phyloP scores from a whole-genome alignment of 179 eudicot genomes.

The Beta macrorhiza region DNA sequence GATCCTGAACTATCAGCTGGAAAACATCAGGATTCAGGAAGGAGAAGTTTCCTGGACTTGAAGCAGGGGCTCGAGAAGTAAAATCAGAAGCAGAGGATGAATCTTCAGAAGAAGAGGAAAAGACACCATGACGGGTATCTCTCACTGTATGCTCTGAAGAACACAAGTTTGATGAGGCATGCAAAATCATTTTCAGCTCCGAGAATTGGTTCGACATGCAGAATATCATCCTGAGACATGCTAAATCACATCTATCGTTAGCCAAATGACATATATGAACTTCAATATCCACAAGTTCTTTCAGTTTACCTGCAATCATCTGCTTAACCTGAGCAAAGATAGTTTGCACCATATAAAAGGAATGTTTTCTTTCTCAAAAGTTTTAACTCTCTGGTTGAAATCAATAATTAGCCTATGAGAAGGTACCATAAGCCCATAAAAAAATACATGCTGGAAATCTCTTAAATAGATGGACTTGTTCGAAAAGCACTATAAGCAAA shows the following conservation, averaged over 20 bases:
- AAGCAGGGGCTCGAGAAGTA: constrained; percentile 63
- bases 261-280: constrained; percentile 43
- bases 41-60: constrained; percentile 60
- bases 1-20: constrained; percentile 83
- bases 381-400: constrained; percentile 13
- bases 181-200: constrained; percentile 88
- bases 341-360: constrained; percentile 16
- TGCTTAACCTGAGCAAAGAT: constrained; percentile 18
- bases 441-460: background rate
- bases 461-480: background rate
- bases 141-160: constrained; percentile 52
- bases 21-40: constrained; percentile 58
- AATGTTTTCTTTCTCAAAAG: constrained; percentile 1
- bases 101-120: constrained; percentile 68
- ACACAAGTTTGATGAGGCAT: constrained; percentile 62
- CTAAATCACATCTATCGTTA: constrained; percentile 75
- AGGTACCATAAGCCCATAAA: constrained; percentile 1
- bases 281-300: constrained; percentile 26
- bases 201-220: constrained; percentile 94
- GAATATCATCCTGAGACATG: constrained; percentile 97
- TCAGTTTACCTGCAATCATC: constrained; percentile 27
- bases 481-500: background rate
- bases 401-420: constrained; percentile 2
- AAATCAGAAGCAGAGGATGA: constrained; percentile 78
- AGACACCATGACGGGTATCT: constrained; percentile 55